These are phyloP conservation scores for Metschnikowia arizonensis DNA, from an alignment of 805 yeast species.

Conservation along the genomic window DNA sequence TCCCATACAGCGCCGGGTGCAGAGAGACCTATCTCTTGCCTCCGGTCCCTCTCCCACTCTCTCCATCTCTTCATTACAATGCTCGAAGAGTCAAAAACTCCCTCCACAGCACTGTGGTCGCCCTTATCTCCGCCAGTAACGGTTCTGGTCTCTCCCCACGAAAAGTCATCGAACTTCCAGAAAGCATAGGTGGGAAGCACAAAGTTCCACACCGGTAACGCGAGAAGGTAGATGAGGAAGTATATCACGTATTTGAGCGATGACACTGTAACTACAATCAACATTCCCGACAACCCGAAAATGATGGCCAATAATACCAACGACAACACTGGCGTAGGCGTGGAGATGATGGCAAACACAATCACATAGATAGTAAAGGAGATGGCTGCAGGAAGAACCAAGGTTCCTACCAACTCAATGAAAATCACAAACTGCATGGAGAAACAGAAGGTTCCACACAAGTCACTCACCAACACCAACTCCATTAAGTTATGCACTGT, in stretches of 20 bases:
- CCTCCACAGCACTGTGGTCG: slow-evolving; percentile 65
- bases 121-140: slow-evolving; percentile 64
- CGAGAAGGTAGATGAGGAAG: slow-evolving; percentile 71
- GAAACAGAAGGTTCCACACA: slow-evolving; percentile 92
- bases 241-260: slow-evolving; percentile 68
- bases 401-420: slow-evolving; percentile 80
- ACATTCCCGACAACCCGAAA: slow-evolving; percentile 79
- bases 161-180: slow-evolving; percentile 95
- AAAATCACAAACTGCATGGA: slow-evolving; percentile 91
- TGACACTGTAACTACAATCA: slow-evolving; percentile 78
- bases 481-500: slow-evolving; percentile 92
- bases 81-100: slow-evolving; percentile 86
- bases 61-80: slow-evolving; percentile 93
- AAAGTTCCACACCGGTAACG: slow-evolving; percentile 93
- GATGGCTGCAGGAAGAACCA: slow-evolving; percentile 86
- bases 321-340: slow-evolving; percentile 75
- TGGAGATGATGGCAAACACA: slow-evolving; percentile 61
- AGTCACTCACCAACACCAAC: slow-evolving; percentile 73
- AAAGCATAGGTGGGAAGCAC: slow-evolving; percentile 80
- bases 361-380: slow-evolving; percentile 78
- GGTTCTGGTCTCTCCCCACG: slow-evolving; percentile 95
- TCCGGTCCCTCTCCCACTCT: slow-evolving; percentile 76
- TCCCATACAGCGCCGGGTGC: slow-evolving; percentile 45
- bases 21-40: slow-evolving; percentile 27
- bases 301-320: slow-evolving; percentile 71